phyloP scores from a whole-genome alignment of 169 alveolate genomes.

The Theileria orientalis region DNA sequence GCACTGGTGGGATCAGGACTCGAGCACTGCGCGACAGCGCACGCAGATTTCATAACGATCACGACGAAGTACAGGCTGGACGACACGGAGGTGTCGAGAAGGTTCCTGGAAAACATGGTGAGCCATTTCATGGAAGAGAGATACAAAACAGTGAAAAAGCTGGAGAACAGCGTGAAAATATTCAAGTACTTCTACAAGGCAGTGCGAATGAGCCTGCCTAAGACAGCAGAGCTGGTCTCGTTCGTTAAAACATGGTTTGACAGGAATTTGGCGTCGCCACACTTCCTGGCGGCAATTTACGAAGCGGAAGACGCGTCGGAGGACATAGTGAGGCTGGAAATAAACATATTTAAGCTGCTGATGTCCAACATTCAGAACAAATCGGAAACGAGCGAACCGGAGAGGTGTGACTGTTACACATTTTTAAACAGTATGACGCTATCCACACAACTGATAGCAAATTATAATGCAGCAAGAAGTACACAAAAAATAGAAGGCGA shows the following conservation, averaged over 20 bases:
- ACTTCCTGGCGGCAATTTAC: background rate
- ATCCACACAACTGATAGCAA: background rate
- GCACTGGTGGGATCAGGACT: background rate
- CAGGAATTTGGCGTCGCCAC: background rate
- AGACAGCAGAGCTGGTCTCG: background rate
- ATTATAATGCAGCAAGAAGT: background rate
- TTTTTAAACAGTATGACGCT: background rate
- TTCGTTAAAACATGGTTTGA: background rate
- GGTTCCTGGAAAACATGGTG: background rate
- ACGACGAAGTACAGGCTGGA: background rate
- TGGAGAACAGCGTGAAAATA: background rate
- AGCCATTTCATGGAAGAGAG: background rate
- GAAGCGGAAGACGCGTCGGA: background rate
- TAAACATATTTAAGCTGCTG: background rate
- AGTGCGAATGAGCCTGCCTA: background rate
- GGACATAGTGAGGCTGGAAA: background rate
- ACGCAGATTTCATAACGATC: background rate
- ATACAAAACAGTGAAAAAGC: background rate
- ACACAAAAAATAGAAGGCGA: background rate
- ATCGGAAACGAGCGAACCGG: background rate
- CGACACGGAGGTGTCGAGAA: background rate
- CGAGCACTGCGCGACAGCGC: background rate
- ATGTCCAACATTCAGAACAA: background rate
- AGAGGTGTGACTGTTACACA: background rate
- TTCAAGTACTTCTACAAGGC: slow-evolving; percentile 3